Conservation (phyloP, 2,329 filamentous ascomycete genomes). For the Geosmithia morbida region DNA sequence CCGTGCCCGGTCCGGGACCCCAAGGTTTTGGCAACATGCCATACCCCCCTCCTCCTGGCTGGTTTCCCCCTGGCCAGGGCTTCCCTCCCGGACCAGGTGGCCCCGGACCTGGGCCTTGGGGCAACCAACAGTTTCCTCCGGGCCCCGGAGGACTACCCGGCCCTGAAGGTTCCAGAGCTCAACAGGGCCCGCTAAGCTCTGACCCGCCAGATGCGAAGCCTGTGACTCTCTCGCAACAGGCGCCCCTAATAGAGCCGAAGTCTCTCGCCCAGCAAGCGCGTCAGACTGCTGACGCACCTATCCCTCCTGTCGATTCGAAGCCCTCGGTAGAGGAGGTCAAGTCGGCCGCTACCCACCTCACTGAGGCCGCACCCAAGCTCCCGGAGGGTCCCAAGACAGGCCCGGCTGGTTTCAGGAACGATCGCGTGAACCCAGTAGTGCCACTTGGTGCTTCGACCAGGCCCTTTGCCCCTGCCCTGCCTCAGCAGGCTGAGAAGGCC, state of each 20-base stretch:
- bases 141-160: constrained; percentile 42
- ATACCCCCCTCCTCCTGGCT: constrained; percentile 63
- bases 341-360: constrained; percentile 25
- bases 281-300: constrained; percentile 36
- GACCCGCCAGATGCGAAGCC: constrained; percentile 26
- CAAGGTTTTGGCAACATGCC: constrained; percentile 56
- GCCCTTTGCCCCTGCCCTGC: constrained; percentile 18
- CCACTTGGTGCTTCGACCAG: constrained; percentile 37
- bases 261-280: constrained; percentile 28
- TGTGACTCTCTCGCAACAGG: constrained; percentile 26
- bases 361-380: constrained; percentile 14
- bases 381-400: constrained; percentile 22
- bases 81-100: constrained; percentile 21
- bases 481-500: constrained; percentile 12
- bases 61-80: constrained; percentile 48
- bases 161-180: constrained; percentile 42
- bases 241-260: constrained; percentile 40
- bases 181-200: constrained; percentile 34
- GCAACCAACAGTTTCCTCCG: constrained; percentile 46
- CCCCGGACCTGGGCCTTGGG: constrained; percentile 39
- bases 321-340: constrained; percentile 35
- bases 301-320: constrained; percentile 55
- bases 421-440: constrained; percentile 49
- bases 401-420: constrained; percentile 31
- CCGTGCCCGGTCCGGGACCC: constrained; percentile 42